Evolutionary conservation across 23 red algal species (phyloP).

Genomic region (Chondrus crispus): DNA sequence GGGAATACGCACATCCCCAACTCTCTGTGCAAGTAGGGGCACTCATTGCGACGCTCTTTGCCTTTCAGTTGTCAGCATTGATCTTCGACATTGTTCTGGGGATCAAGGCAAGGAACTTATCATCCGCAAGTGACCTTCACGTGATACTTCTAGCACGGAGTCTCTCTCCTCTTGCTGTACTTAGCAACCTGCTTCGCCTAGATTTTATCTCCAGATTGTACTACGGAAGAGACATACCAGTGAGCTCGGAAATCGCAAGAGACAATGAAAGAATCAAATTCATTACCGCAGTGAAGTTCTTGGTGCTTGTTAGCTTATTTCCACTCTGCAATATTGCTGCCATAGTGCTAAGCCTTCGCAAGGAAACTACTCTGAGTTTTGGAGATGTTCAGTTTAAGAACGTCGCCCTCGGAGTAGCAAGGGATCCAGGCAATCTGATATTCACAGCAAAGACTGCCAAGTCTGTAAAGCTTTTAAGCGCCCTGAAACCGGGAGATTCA

Average conservation of each 20-base stretch:
- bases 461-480: no score
- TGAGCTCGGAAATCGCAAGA: not conserved
- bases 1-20: no score
- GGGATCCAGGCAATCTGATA: no score
- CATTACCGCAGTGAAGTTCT: not conserved
- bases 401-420: not conserved
- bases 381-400: not conserved
- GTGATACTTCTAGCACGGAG: not conserved
- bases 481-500: no score
- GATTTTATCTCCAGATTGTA: constrained; percentile 27
- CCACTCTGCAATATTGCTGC: constrained; percentile 20
- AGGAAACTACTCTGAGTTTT: not conserved
- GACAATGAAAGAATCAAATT: not conserved
- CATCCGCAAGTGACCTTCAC: not conserved
- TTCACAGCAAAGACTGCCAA: no score
- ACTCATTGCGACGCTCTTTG: not conserved
- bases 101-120: not conserved
- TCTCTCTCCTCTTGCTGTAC: not conserved
- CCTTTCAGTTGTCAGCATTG: constrained; percentile 13
- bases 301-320: not conserved
- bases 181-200: not conserved
- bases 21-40: no score
- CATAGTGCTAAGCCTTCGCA: not conserved
- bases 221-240: constrained; percentile 17
- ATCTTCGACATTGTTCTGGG: constrained; percentile 5